Conservation (phyloP, 805 yeast species). For the Cyberlindnera maritima region DNA sequence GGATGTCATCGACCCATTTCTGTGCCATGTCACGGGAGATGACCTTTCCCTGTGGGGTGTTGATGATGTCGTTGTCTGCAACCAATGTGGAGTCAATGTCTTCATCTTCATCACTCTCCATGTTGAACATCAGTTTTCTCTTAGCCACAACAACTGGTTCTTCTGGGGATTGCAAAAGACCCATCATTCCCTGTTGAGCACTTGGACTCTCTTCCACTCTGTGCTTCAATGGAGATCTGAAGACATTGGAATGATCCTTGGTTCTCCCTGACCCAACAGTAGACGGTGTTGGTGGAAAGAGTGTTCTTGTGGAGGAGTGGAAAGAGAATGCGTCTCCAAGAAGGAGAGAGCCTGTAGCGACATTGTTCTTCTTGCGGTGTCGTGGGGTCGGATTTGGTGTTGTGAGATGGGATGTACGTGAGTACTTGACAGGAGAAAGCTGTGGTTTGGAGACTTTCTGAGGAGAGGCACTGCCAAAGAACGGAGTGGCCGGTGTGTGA, state of each 20-base stretch:
- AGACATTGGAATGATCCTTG: constrained; percentile 10
- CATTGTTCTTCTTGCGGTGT: constrained; percentile 18
- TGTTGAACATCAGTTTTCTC: constrained; percentile 15
- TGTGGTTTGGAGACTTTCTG: constrained; percentile 10
- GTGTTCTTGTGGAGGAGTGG: constrained; percentile 17
- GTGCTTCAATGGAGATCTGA: constrained; percentile 13
- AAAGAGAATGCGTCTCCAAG: constrained; percentile 9
- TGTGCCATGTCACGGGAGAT: constrained; percentile 32
- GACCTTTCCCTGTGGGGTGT: constrained; percentile 35
- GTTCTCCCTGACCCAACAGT: constrained; percentile 29
- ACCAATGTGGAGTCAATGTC: constrained; percentile 1
- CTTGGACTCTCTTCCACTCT: constrained; percentile 7
- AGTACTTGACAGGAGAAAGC: constrained; percentile 8
- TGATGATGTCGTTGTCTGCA: constrained; percentile 9
- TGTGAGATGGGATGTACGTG: constrained; percentile 8
- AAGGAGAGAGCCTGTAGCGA: constrained; percentile 12
- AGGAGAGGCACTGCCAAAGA: constrained; percentile 10
- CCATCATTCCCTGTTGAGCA: background rate
- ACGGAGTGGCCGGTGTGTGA: constrained; percentile 24
- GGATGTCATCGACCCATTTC: constrained; percentile 32
- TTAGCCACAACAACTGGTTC: constrained; percentile 5
- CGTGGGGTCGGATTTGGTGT: constrained; percentile 28
- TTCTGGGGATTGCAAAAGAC: constrained; percentile 7
- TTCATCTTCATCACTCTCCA: constrained; percentile 17
- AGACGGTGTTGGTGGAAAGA: constrained; percentile 31